Conservation (phyloP, 768 basidiomycete genomes). For the Boletus reticulatus region DNA sequence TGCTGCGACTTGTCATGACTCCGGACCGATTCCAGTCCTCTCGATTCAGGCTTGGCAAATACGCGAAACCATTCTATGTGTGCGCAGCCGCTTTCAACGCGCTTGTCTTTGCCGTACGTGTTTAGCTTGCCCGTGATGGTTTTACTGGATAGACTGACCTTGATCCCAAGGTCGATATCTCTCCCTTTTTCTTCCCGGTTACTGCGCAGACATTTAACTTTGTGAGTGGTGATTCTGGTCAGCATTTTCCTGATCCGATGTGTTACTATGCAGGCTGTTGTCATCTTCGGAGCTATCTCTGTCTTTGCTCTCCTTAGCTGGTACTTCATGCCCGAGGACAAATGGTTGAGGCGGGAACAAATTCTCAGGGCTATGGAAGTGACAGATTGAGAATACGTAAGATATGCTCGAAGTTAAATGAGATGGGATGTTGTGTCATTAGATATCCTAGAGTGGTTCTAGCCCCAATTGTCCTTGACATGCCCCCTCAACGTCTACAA, state of each 20-base stretch:
- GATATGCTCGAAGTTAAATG: background rate
- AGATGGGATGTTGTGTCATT: conserved; percentile 1
- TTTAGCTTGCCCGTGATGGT: background rate
- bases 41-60: conserved; percentile 68
- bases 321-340: conserved; percentile 76
- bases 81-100: conserved; percentile 69
- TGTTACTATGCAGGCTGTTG: conserved; percentile 52
- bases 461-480: conserved; percentile 72
- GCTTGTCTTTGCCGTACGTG: conserved; percentile 69
- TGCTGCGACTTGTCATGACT: conserved; percentile 76
- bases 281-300: conserved; percentile 78
- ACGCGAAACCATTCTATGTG: conserved; percentile 66
- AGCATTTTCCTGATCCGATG: conserved; percentile 7
- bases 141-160: background rate
- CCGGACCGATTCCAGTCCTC: conserved; percentile 72
- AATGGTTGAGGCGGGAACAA: conserved; percentile 73
- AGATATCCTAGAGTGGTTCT: conserved; percentile 42
- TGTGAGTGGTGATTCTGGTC: conserved; percentile 43
- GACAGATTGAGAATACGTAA: conserved; percentile 7
- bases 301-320: conserved; percentile 75
- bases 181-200: conserved; percentile 87
- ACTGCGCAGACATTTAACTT: conserved; percentile 79
- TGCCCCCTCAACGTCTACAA: conserved; percentile 75
- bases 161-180: conserved; percentile 63
- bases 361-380: conserved; percentile 48